phyloP scores from a whole-genome alignment of 1,284 basidiomycete species.

The Sanguinoderma infundibulare region DNA sequence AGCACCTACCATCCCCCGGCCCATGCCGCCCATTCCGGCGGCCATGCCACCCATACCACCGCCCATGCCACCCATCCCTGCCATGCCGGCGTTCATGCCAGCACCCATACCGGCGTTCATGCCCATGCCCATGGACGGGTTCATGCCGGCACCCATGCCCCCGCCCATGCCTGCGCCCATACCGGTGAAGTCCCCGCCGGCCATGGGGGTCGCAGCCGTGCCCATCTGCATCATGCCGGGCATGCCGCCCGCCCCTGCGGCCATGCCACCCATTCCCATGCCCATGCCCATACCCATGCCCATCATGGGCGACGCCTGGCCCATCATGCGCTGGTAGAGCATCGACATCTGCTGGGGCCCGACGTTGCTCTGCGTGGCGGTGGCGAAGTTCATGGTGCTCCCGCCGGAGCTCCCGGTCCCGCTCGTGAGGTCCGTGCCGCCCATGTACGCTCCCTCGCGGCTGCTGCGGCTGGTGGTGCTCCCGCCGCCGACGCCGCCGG shows the following conservation, averaged over 20 bases:
- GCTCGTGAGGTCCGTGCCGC: slow-evolving; percentile 10
- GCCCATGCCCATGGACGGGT: slow-evolving; percentile 30
- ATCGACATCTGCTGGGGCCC: slow-evolving; percentile 55
- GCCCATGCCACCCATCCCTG: slow-evolving; percentile 17
- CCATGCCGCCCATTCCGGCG: slow-evolving; percentile 35
- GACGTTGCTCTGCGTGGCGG: slow-evolving; percentile 36
- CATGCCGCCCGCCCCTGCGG: slow-evolving; percentile 15
- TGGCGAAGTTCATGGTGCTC: slow-evolving; percentile 23
- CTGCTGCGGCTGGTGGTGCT: slow-evolving; percentile 22
- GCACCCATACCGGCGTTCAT: slow-evolving; percentile 37
- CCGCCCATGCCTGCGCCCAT: slow-evolving; percentile 41
- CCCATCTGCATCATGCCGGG: slow-evolving; percentile 24
- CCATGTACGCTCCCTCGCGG: slow-evolving; percentile 25
- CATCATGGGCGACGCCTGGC: slow-evolving; percentile 44
- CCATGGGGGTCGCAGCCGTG: slow-evolving; percentile 20
- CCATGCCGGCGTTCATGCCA: slow-evolving; percentile 34
- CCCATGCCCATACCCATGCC: slow-evolving; percentile 30
- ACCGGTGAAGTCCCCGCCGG: slow-evolving; percentile 26
- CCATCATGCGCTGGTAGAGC: slow-evolving; percentile 62
- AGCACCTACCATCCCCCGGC: slow-evolving; percentile 37
- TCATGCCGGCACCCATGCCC: slow-evolving; percentile 33
- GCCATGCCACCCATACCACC: slow-evolving; percentile 41
- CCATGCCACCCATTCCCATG: slow-evolving; percentile 15
- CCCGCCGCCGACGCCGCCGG: slow-evolving; percentile 20
- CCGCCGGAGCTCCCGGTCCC: slow-evolving; percentile 25